phyloP scores from a whole-genome alignment of 1,139 yeast genomes.

The Nakaseomyces sp. region DNA sequence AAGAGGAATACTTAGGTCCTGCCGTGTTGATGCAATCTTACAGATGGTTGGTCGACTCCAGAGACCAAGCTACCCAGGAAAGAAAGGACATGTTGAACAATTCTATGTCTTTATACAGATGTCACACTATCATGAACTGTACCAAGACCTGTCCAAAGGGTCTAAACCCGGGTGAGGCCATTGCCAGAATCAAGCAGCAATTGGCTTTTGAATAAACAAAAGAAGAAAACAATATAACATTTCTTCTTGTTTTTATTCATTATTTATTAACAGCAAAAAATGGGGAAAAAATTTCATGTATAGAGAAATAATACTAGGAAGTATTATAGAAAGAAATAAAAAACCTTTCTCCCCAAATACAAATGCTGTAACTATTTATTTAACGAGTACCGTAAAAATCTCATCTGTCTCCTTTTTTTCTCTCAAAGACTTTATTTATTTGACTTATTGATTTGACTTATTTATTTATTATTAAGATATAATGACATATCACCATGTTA shows the following conservation, averaged over 20 bases:
- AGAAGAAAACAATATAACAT: not conserved
- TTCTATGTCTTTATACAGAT: conserved; percentile 95
- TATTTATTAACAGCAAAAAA: not conserved
- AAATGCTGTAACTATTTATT: too few species aligned
- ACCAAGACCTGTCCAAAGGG: conserved; percentile 98
- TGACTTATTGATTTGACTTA: too few species aligned
- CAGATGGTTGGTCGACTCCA: conserved; percentile 96
- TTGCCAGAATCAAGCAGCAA: conserved; percentile 92
- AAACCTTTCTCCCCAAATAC: too few species aligned
- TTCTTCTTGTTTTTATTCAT: too few species aligned
- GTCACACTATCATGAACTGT: conserved; percentile 99
- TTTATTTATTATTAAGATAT: too few species aligned
- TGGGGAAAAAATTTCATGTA: too few species aligned
- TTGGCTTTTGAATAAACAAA: conserved; percentile 42
- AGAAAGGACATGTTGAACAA: conserved; percentile 91
- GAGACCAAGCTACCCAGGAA: conserved; percentile 77
- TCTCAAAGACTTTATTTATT: too few species aligned
- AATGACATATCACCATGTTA: too few species aligned
- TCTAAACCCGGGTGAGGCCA: conserved; percentile 94
- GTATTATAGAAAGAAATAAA: too few species aligned
- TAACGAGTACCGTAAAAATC: too few species aligned
- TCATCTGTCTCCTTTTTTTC: too few species aligned
- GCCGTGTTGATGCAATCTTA: conserved; percentile 98
- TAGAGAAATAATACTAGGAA: too few species aligned
- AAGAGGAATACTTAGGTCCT: conserved; percentile 96